Evolutionary conservation across 208 protist species (phyloP).

Genomic region (Acanthamoeba royreba): DNA sequence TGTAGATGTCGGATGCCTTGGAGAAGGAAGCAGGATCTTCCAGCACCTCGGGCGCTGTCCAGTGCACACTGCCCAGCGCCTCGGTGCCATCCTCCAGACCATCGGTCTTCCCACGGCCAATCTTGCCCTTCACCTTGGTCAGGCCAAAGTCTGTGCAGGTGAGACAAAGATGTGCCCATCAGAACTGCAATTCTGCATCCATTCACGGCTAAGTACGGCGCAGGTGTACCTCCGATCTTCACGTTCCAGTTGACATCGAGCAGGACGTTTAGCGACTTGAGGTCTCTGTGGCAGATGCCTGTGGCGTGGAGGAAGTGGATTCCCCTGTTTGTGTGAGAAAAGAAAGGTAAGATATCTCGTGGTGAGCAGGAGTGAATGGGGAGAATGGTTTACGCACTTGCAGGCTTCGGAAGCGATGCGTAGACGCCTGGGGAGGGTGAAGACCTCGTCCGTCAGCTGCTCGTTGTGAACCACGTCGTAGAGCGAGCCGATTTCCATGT

Average conservation of each 20-base stretch:
- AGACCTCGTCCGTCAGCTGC: neutral
- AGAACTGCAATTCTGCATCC: neutral
- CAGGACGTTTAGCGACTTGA: neutral
- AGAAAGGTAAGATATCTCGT: neutral
- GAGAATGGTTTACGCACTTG: neutral
- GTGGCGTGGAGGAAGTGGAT: neutral
- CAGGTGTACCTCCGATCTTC: neutral
- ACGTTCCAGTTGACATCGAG: conserved; percentile 2
- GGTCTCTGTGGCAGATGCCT: neutral
- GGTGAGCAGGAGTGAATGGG: neutral
- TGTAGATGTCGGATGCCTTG: neutral
- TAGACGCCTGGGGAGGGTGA: neutral
- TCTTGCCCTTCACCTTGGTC: neutral
- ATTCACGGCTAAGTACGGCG: too few relatives aligned
- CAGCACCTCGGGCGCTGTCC: neutral
- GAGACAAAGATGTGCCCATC: neutral
- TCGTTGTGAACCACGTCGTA: neutral
- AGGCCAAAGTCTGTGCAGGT: neutral
- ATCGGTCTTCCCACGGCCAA: neutral
- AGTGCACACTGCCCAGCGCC: neutral
- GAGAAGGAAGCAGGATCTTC: neutral
- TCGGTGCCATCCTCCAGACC: neutral
- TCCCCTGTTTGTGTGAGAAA: neutral
- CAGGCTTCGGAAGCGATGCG: neutral
- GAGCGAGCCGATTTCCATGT: neutral